Evolutionary conservation across 129 eudicot genomes (phyloP), one percentile per base, ranked within the genome.

Genomic region (Mikania micrantha): DNA sequence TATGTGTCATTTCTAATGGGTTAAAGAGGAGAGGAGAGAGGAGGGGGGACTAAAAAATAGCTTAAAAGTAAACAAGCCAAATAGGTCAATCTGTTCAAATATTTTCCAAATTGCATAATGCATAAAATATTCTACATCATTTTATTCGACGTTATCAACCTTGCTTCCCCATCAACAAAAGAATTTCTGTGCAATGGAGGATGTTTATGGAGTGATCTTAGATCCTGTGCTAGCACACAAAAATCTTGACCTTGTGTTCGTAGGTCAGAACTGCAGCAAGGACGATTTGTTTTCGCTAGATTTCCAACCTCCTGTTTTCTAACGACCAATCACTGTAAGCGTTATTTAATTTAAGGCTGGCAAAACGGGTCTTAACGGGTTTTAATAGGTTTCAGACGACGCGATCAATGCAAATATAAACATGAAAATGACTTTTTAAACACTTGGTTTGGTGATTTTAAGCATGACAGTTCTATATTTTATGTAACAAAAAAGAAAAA

Each of bases 111-210:
- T n/a, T n/a, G n/a, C n/a, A n/a, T 24, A 25, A 53, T 53, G 60
- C n/a, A 22, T 53, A 53, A 22, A 53, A 53, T 34, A 32, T 22
- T 53, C 34, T 53, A 11, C 34, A 24, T 54, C 57, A 21, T 52
- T 9, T 25, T 56, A 9, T 27, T 56, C 9, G 9, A 12, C 2
- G 5, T 1, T 27, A 4, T 27, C 12, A 56, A 27, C 15, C 10
- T n/a, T n/a, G n/a, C n/a, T n/a, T n/a, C n/a, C n/a, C n/a, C n/a
- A n/a, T n/a, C n/a, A n/a, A n/a, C n/a, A n/a, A n/a, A 75, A 75
- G 64, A 28, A 40, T 10, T 67, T 75, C 7, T 67, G 79, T 13
- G 62, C 79, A 60, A 75, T 75, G 74, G 69, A 67, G 27, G 79
- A 75, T 75, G 79, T 28, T n/a, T 67, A 67, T 59, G 79, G 79